Base-by-base conservation (phyloP, 2,329 filamentous ascomycete genomes). In the Mycosphaerella arachidis region DNA sequence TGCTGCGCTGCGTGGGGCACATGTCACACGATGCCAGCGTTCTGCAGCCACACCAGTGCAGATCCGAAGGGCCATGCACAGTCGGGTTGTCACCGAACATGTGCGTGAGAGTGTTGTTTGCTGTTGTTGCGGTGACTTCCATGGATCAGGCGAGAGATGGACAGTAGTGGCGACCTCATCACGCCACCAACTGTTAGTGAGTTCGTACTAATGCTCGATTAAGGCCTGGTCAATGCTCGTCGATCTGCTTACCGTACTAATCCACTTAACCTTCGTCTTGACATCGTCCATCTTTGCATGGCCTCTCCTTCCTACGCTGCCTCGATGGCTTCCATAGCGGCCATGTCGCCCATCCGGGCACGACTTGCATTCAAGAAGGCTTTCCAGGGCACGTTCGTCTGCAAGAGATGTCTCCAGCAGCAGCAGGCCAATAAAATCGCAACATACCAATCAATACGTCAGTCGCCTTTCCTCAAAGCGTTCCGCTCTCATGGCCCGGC, bases 381-480 rank as follows among this genome's bases (percentile, higher is more conserved):
- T 27, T 60, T 58, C 9, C 56, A 67, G 52, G 64, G 68, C 20
- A 61, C 66, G 9, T 72, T 73, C 57, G 62, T 70, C 51, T 72
- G 72, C 62, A 64, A 63, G 31, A 66, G 71, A 57, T 74, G 72
- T 63, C 58, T 73, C 2, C 71, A 72, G 43, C 65, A 72, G 24
- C 67, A 72, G 24, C 67, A 69, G 48, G 58, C 65, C 6, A 56
- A 56, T 60, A 46, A 56, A 53, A 37, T 56, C 10, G 10, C 59
- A 58, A n/a, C 61, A 54, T 58, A 66, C 63, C 66, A 59, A 60
- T 67, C 72, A 27, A 57, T 65, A 30, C 68, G 68, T 35, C 66
- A 74, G 52, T 71, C 70, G 45, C 71, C 72, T 4, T 75, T 73
- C 62, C 66, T 74, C 12, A 58, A 61, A 24, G 73, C 72, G 52